These are phyloP conservation scores for Fomitopsis betulina DNA, from an alignment of 1,284 basidiomycete genomes.

Conservation along the genomic window DNA sequence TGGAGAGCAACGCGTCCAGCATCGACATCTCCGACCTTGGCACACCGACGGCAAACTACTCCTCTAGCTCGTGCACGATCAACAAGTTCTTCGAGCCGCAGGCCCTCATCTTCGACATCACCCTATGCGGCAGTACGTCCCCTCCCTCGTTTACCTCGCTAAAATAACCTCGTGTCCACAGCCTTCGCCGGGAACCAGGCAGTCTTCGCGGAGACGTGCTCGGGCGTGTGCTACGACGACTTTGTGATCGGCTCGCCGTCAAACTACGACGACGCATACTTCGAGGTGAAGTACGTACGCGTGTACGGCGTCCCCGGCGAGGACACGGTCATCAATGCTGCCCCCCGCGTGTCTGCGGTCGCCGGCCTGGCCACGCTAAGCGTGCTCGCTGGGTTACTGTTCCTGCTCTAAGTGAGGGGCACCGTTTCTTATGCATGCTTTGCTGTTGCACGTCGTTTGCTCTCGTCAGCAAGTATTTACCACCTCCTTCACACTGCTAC, in stretches of 20 bases:
- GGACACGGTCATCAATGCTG: conserved; percentile 24
- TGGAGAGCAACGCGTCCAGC: conserved; percentile 48
- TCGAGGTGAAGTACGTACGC: conserved; percentile 63
- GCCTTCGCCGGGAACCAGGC: conserved; percentile 35
- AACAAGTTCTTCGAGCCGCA: conserved; percentile 60
- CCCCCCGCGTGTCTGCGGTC: conserved; percentile 8
- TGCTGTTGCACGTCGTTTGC: neutral
- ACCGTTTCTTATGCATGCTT: neutral
- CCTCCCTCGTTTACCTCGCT: neutral
- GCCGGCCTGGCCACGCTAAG: neutral
- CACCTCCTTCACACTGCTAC: neutral
- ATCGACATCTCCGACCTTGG: conserved; percentile 67
- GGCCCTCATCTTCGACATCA: conserved; percentile 69
- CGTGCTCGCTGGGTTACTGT: neutral
- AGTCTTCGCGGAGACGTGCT: conserved; percentile 62
- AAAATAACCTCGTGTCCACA: conserved; percentile 6
- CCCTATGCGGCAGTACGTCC: conserved; percentile 64
- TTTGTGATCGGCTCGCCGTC: conserved; percentile 67
- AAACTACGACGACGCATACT: conserved; percentile 69
- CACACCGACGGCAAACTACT: conserved; percentile 65
- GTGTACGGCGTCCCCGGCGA: conserved; percentile 40
- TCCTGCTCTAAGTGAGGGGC: neutral
- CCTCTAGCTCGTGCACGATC: conserved; percentile 54
- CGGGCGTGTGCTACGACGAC: conserved; percentile 65
- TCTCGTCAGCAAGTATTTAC: neutral